Conservation (phyloP, 2,329 filamentous ascomycete species). For the Diaporthe humulicola region DNA sequence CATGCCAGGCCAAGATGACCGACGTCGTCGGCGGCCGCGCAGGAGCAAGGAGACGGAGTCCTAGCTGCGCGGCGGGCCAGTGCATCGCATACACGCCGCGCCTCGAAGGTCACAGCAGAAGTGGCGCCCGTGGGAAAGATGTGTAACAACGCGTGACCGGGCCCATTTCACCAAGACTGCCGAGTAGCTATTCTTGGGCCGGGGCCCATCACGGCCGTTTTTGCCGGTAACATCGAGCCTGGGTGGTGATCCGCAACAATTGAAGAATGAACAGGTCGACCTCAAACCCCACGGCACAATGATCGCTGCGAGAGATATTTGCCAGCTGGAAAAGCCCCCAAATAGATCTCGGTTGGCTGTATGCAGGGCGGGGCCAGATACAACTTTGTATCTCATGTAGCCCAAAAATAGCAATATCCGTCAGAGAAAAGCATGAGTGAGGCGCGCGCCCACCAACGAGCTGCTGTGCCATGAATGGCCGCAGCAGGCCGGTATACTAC, state of each 20-base stretch:
- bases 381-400: constrained; percentile 28
- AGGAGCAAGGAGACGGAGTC: constrained; percentile 12
- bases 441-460: constrained; percentile 25
- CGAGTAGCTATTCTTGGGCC: constrained; percentile 6
- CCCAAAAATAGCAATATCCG: constrained; percentile 23
- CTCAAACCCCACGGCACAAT: background rate
- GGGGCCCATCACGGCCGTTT: background rate
- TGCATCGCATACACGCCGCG: background rate
- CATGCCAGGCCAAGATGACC: constrained; percentile 1
- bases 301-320: background rate
- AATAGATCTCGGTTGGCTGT: constrained; percentile 11
- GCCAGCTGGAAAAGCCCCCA: constrained; percentile 9
- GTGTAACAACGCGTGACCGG: background rate
- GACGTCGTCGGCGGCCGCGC: constrained; percentile 11
- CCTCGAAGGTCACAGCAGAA: background rate
- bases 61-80: background rate
- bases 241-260: background rate
- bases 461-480: constrained; percentile 16
- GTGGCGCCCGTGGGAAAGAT: background rate
- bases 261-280: background rate
- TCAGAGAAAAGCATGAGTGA: constrained; percentile 19
- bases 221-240: background rate
- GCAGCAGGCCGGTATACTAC: constrained; percentile 24
- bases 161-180: background rate
- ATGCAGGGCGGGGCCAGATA: constrained; percentile 21